phyloP scores from a whole-genome alignment of 148 eudicot species.

The Talinum fruticosum region DNA sequence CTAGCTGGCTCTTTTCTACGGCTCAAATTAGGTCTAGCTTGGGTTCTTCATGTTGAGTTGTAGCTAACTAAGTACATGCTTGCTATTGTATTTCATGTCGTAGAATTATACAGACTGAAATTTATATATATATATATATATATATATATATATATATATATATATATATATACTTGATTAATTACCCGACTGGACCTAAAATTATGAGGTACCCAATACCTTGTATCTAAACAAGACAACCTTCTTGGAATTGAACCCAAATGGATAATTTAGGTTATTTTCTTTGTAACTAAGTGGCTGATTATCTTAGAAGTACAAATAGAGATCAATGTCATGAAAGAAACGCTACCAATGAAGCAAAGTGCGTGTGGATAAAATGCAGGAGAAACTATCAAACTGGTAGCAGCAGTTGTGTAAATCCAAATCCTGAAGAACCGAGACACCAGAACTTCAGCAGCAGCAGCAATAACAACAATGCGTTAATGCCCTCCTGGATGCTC shows the following conservation, averaged over 20 bases:
- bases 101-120: no score
- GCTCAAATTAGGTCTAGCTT: not conserved
- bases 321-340: no score
- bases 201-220: not conserved
- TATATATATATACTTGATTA: no score
- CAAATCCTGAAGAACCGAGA: slow-evolving; percentile 22
- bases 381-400: slow-evolving; percentile 25
- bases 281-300: not conserved
- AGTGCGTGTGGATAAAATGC: not conserved
- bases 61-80: no score
- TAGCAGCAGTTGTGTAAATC: slow-evolving; percentile 15
- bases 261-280: no score
- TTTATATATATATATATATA: no score
- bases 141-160: no score
- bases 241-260: not conserved
- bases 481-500: slow-evolving; percentile 47
- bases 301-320: not conserved
- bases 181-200: not conserved
- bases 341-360: not conserved
- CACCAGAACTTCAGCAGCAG: slow-evolving; percentile 1
- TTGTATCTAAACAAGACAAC: no score
- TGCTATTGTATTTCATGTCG: no score
- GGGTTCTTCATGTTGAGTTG: not conserved
- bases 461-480: not conserved
- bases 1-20: no score